Base-by-base conservation (phyloP, 2,329 filamentous ascomycete species). In the Apiospora arundinis region DNA sequence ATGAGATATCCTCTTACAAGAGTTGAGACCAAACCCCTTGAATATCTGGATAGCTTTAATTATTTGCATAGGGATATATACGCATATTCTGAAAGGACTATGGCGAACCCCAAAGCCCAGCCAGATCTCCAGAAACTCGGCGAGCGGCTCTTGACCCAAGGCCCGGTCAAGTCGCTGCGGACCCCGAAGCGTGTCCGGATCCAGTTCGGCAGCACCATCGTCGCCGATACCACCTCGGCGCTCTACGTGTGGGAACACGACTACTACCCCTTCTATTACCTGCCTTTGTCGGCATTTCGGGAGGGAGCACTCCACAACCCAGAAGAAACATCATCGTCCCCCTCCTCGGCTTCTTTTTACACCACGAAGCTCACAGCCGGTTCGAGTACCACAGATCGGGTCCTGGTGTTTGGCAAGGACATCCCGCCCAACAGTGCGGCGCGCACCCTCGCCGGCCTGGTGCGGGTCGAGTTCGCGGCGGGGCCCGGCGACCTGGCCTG, bases 181-280 rank as follows among this genome's bases (percentile, higher is more conserved):
- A 74, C 80, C 9, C 76, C 77, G 9, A 77, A 79, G 45, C 80
- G 81, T 4, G 67, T 82, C 44, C 78, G 81, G 40, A 78, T 78
- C 69, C 73, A 78, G 14, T 73, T 81, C 44, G 76, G 75, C 65
- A 77, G 75, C 14, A 68, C 68, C 23, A 78, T 77, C 72, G 71
- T 82, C 25, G 80, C 79, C 12, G 81, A 82, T 71, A 81, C 79
- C 6, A 78, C 79, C 1, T 71, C 74, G 4, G 80, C 80, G 21
- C 67, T 77, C n/a, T 80, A 76, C 28, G 79, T 83, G 60, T 82
- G 81, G 81, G 81, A 82, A 72, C 79, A 81, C 52, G 73, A 72
- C 18, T 80, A 77, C 68, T 82, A 80, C 69, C 81, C 81, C 6
- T 73, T 74, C 23, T 82, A 78, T 72, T 82, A 82, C 69, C 23